Evolutionary conservation across 192 early-diverging fungal species (phyloP).

Genomic region (Chytriomyces confervae): DNA sequence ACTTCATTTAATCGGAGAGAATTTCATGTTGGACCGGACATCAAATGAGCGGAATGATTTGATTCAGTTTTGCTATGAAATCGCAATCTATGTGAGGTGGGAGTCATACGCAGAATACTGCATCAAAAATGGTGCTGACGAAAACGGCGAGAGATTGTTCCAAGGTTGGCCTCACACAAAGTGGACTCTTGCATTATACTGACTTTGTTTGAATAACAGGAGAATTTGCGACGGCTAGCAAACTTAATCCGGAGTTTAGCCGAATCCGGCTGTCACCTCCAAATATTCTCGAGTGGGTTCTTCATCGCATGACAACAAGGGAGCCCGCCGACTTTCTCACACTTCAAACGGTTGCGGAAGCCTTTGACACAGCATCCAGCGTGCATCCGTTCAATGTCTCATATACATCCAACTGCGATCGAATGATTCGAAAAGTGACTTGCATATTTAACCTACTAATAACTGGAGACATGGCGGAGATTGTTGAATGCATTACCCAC

Average conservation of each 20-base stretch:
- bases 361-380: not conserved
- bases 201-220: too few relatives aligned
- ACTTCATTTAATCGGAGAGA: not conserved
- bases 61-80: not conserved
- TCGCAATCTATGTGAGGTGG: not conserved
- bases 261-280: not conserved
- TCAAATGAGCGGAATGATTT: not conserved
- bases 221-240: too few relatives aligned
- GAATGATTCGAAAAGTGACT: not conserved
- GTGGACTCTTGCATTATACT: too few relatives aligned
- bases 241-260: too few relatives aligned
- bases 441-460: not conserved
- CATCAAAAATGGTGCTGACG: not conserved
- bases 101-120: not conserved
- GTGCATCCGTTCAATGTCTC: not conserved
- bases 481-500: conserved; percentile 50
- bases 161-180: not conserved
- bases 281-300: not conserved
- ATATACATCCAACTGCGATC: too few relatives aligned
- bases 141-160: not conserved
- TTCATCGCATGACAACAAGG: not conserved
- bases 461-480: not conserved
- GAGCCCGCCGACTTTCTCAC: not conserved
- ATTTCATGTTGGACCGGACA: not conserved
- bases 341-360: not conserved